Conservation (phyloP, 805 yeast genomes). For the Ogataea pignaliae region DNA sequence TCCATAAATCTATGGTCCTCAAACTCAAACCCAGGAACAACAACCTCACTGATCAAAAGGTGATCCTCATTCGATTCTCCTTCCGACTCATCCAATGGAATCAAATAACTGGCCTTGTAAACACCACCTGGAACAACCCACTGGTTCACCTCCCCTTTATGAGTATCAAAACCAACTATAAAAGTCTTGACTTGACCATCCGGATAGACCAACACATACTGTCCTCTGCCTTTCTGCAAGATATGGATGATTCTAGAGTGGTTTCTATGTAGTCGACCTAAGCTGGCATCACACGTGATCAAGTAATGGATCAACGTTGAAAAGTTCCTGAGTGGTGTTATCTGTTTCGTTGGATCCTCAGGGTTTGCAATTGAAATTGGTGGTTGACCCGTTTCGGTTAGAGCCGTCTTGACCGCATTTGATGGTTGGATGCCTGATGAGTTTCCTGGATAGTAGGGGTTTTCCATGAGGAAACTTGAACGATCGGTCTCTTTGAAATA, state of each 20-base stretch:
- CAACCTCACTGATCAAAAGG: slow-evolving; percentile 51
- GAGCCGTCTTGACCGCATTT: too few species aligned
- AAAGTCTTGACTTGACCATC: slow-evolving; percentile 46
- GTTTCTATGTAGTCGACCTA: slow-evolving; percentile 49
- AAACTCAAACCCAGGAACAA: slow-evolving; percentile 59
- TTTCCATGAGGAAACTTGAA: slow-evolving; percentile 39
- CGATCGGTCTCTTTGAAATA: slow-evolving; percentile 55
- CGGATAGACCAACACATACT: slow-evolving; percentile 49
- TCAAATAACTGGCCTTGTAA: slow-evolving; percentile 50
- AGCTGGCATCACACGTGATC: slow-evolving; percentile 45
- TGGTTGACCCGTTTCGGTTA: too few species aligned
- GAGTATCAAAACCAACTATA: slow-evolving; percentile 47
- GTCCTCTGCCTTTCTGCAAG: slow-evolving; percentile 52
- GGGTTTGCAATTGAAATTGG: slow-evolving; percentile 8
- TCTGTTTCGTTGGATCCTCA: slow-evolving; percentile 12
- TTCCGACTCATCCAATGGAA: slow-evolving; percentile 30
- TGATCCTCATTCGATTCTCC: slow-evolving; percentile 35
- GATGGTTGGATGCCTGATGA: slow-evolving; percentile 8
- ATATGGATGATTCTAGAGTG: slow-evolving; percentile 52
- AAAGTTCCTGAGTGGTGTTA: slow-evolving; percentile 33
- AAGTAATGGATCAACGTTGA: slow-evolving; percentile 52
- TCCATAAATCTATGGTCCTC: slow-evolving; percentile 46
- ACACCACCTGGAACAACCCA: slow-evolving; percentile 65
- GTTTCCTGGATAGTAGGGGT: slow-evolving; percentile 34
- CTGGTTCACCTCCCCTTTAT: slow-evolving; percentile 46